Conservation (phyloP, 306 rosid genomes). For the Urtica urens region DNA sequence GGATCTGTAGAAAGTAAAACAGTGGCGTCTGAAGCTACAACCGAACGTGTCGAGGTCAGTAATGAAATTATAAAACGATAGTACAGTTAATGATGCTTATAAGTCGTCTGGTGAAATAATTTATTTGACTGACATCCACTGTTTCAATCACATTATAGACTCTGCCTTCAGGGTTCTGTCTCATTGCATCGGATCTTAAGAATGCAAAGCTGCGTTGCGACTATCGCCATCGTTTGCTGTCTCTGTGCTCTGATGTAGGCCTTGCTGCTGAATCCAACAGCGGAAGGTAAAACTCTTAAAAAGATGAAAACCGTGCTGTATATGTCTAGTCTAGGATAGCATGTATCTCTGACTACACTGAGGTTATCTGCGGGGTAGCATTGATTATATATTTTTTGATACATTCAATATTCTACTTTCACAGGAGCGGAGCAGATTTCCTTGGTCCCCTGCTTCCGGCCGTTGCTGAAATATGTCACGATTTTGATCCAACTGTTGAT, state of each 20-base stretch:
- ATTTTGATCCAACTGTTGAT: conserved; percentile 75
- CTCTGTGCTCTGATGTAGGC: conserved; percentile 94
- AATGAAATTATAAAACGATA: conserved; percentile 15
- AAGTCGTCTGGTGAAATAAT: conserved; percentile 27
- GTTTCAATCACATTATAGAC: conserved; percentile 88
- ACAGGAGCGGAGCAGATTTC: conserved; percentile 98
- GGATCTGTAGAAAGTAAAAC: conserved; percentile 94
- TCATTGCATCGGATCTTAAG: conserved; percentile 68
- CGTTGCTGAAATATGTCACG: conserved; percentile 91
- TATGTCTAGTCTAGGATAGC: too few relatives aligned
- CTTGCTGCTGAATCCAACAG: conserved; percentile 98
- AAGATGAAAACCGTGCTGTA: not conserved
- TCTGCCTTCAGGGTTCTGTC: conserved; percentile 95
- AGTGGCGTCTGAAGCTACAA: conserved; percentile 75
- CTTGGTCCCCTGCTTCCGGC: conserved; percentile 96
- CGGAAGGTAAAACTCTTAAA: conserved; percentile 58
- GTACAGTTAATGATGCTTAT: conserved; percentile 20
- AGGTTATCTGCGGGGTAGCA: too few relatives aligned
- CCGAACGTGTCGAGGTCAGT: conserved; percentile 92
- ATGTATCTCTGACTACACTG: too few relatives aligned
- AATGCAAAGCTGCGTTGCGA: conserved; percentile 64
- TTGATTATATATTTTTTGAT: too few relatives aligned
- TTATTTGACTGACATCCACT: conserved; percentile 66
- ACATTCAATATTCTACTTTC: conserved; percentile 16
- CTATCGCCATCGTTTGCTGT: conserved; percentile 82